phyloP scores from a whole-genome alignment of 2,329 filamentous ascomycete genomes.

The Penicillium sp. region DNA sequence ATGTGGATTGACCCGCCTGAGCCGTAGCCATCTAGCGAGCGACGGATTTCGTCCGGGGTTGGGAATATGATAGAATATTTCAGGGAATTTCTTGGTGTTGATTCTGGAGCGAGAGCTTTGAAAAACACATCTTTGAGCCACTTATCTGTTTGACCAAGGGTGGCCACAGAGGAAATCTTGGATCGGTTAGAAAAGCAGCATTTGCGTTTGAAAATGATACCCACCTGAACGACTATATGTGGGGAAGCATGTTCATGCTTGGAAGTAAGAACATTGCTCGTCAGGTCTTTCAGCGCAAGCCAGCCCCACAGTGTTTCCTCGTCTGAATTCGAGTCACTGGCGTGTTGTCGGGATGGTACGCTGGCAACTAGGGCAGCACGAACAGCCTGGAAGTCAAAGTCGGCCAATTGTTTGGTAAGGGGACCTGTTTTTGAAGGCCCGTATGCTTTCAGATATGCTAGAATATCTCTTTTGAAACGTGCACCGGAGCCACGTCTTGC shows the following conservation, averaged over 20 bases:
- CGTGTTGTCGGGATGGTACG: slow-evolving; percentile 67
- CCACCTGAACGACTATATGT: slow-evolving; percentile 40
- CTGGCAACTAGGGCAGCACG: slow-evolving; percentile 75
- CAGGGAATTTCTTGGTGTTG: slow-evolving; percentile 9
- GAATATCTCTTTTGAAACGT: slow-evolving; percentile 73
- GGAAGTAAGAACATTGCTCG: slow-evolving; percentile 56
- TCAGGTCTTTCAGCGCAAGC: slow-evolving; percentile 63
- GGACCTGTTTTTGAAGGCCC: slow-evolving; percentile 56
- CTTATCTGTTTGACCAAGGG: slow-evolving; percentile 67
- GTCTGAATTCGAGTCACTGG: slow-evolving; percentile 43
- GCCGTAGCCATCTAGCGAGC: slow-evolving; percentile 73
- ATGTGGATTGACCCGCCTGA: slow-evolving; percentile 82
- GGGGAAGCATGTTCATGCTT: slow-evolving; percentile 22
- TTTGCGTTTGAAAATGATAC: slow-evolving; percentile 5
- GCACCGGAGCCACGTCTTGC: slow-evolving; percentile 59
- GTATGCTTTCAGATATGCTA: slow-evolving; percentile 73
- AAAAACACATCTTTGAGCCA: slow-evolving; percentile 73
- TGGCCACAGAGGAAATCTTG: slow-evolving; percentile 81
- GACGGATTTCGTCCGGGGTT: slow-evolving; percentile 74
- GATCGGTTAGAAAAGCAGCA: slow-evolving; percentile 34
- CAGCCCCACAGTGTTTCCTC: slow-evolving; percentile 73
- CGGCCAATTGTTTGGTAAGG: slow-evolving; percentile 59
- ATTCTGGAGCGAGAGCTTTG: slow-evolving; percentile 36
- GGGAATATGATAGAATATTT: slow-evolving; percentile 77
- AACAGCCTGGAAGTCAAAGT: slow-evolving; percentile 70